Conservation (phyloP, 768 basidiomycete genomes). For the Suillus variegatus region DNA sequence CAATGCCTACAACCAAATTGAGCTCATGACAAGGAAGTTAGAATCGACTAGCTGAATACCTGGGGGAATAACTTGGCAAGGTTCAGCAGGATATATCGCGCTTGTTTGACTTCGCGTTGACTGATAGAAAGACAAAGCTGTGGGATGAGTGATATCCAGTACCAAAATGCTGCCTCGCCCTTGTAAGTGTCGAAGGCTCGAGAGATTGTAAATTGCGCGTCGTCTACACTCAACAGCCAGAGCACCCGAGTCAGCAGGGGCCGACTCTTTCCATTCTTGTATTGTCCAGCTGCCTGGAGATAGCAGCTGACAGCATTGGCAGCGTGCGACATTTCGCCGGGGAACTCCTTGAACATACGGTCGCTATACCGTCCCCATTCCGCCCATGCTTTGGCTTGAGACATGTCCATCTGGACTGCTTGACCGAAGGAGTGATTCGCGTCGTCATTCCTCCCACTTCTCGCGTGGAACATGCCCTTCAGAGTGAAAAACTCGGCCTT, state of each 20-base stretch:
- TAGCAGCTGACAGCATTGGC: slow-evolving; percentile 96
- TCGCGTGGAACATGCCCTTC: slow-evolving; percentile 98
- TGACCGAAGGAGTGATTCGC: slow-evolving; percentile 91
- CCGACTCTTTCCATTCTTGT: slow-evolving; percentile 91
- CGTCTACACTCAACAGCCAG: slow-evolving; percentile 97
- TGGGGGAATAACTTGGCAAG: slow-evolving; percentile 93
- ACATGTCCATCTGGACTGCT: slow-evolving; percentile 95
- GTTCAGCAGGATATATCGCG: slow-evolving; percentile 83
- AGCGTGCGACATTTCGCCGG: slow-evolving; percentile 71
- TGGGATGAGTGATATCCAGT: slow-evolving; percentile 97
- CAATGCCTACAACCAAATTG: slow-evolving; percentile 60
- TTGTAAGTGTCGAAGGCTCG: slow-evolving; percentile 93
- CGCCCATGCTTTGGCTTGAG: slow-evolving; percentile 95
- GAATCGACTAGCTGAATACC: slow-evolving; percentile 43
- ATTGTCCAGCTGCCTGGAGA: slow-evolving; percentile 93
- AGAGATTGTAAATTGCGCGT: slow-evolving; percentile 66
- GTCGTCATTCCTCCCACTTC: slow-evolving; percentile 82
- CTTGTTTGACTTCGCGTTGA: slow-evolving; percentile 91
- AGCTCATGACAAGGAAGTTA: slow-evolving; percentile 7
- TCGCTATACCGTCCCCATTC: slow-evolving; percentile 98
- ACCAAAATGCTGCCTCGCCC: slow-evolving; percentile 96
- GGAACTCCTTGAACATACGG: slow-evolving; percentile 86
- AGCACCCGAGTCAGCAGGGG: slow-evolving; percentile 88
- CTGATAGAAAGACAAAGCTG: slow-evolving; percentile 89
- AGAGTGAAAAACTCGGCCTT: slow-evolving; percentile 99